phyloP scores from a whole-genome alignment of 305 asterid species.

The Fraxinus albicans region DNA sequence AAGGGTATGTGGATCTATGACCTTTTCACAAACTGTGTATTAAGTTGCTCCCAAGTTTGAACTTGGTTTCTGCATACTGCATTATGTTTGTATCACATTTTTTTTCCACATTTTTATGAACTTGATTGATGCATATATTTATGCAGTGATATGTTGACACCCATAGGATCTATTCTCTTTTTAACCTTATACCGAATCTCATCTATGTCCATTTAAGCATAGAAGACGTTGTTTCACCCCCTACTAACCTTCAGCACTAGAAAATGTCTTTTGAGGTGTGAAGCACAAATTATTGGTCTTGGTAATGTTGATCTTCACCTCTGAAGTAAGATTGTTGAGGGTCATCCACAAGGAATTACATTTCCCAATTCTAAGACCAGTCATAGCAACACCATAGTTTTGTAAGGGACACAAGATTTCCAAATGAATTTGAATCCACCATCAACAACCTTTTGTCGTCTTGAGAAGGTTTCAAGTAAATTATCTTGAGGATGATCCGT shows the following conservation, averaged over 20 bases:
- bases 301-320: background rate
- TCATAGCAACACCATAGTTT: background rate
- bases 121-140: background rate
- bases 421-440: background rate
- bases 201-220: background rate
- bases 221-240: background rate
- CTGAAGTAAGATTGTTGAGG: background rate
- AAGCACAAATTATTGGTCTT: background rate
- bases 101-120: background rate
- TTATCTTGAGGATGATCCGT: background rate
- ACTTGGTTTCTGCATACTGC: background rate
- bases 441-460: background rate
- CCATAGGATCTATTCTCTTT: background rate
- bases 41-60: conserved; percentile 7
- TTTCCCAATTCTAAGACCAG: background rate
- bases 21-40: background rate
- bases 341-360: background rate
- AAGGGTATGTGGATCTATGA: conserved; percentile 53
- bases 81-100: background rate
- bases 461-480: background rate
- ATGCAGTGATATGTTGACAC: conserved; percentile 1
- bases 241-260: background rate
- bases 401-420: background rate
- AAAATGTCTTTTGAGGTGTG: background rate
- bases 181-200: background rate